These are phyloP conservation scores for Macrolepiota dolichaula DNA, from an alignment of 768 basidiomycete species.

Conservation along the genomic window DNA sequence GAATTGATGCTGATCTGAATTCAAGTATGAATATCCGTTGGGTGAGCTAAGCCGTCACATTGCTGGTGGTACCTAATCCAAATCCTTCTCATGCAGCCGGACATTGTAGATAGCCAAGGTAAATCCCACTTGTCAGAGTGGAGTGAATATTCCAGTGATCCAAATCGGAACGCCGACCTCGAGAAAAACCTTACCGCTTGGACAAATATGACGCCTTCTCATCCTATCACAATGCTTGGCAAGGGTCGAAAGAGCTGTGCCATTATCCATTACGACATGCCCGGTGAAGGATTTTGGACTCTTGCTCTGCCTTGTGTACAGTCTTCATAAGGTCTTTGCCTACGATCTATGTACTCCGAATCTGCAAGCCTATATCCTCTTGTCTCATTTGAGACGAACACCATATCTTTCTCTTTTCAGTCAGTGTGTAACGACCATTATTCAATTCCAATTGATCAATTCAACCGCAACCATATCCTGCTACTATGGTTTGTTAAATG, in stretches of 20 bases:
- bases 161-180: not conserved
- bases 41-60: not conserved
- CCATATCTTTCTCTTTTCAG: too few relatives aligned
- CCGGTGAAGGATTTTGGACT: not conserved
- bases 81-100: not conserved
- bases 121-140: not conserved
- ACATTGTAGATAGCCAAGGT: not conserved
- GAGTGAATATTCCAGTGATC: not conserved
- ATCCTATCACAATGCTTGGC: not conserved
- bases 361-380: too few relatives aligned
- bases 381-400: too few relatives aligned
- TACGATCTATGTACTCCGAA: too few relatives aligned
- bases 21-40: not conserved
- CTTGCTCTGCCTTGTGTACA: not conserved
- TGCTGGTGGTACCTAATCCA: not conserved
- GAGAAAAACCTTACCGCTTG: not conserved
- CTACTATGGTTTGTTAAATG: too few relatives aligned
- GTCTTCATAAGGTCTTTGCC: not conserved
- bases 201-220: not conserved
- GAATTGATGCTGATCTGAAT: not conserved
- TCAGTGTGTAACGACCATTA: too few relatives aligned
- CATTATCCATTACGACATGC: not conserved
- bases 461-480: too few relatives aligned
- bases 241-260: not conserved
- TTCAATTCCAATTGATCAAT: too few relatives aligned